These are phyloP conservation scores for Escovopsis sp. DNA, from an alignment of 2,329 filamentous ascomycete genomes.

Conservation along the genomic window DNA sequence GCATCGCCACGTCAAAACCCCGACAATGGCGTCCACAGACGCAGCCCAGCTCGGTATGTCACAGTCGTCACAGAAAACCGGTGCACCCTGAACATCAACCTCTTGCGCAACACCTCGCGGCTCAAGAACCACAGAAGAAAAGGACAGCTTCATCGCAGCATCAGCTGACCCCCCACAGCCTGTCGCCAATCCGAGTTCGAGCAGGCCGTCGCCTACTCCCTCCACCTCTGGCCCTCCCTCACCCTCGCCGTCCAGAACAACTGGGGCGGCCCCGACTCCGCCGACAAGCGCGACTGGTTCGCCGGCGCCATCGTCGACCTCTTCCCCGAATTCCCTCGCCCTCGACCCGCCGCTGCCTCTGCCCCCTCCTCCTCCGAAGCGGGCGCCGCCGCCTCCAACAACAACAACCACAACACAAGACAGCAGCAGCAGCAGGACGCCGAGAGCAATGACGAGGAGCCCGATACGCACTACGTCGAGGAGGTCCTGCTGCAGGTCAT, in stretches of 20 bases:
- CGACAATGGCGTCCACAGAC: constrained; percentile 19
- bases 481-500: constrained; percentile 76
- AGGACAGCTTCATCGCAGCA: too few species aligned
- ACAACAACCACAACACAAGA: too few species aligned
- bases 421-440: constrained; percentile 2
- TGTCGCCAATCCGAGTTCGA: constrained; percentile 57
- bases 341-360: too few species aligned
- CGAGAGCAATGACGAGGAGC: constrained; percentile 24
- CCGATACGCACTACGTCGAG: constrained; percentile 69
- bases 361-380: constrained; percentile 16
- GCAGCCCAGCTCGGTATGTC: constrained; percentile 14
- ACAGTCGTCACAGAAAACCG: too few species aligned
- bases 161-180: constrained; percentile 25
- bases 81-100: too few species aligned
- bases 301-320: constrained; percentile 75
- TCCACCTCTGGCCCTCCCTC: constrained; percentile 80
- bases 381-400: constrained; percentile 9
- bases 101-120: too few species aligned
- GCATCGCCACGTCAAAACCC: too few species aligned
- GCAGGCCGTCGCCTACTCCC: constrained; percentile 66
- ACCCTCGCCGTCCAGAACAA: constrained; percentile 72
- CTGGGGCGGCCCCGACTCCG: constrained; percentile 73
- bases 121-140: too few species aligned
- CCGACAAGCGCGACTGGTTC: constrained; percentile 93
- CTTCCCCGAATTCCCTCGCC: constrained; percentile 55